phyloP scores from a whole-genome alignment of 169 alveolate species.

The Cryptosporidium sp. region DNA sequence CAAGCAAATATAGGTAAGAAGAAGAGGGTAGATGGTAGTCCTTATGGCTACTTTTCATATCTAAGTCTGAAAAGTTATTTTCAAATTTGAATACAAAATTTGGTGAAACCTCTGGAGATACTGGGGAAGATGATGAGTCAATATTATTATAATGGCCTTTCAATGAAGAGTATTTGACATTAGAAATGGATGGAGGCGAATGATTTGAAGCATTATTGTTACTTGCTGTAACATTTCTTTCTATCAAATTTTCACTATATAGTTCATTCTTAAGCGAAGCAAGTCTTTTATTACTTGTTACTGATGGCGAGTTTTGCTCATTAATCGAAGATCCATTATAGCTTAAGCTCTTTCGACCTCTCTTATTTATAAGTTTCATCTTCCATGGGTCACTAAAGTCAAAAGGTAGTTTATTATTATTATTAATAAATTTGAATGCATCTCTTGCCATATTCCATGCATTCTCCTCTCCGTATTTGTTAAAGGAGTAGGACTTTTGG shows the following conservation, averaged over 20 bases:
- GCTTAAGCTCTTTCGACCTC: slow-evolving; percentile 18
- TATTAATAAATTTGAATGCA: slow-evolving; percentile 51
- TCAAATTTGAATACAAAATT: slow-evolving; percentile 15
- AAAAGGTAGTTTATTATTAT: slow-evolving; percentile 47
- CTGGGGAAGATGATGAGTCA: slow-evolving; percentile 46
- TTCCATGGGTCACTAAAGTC: slow-evolving; percentile 74
- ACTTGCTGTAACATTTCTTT: not conserved
- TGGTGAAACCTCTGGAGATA: slow-evolving; percentile 24
- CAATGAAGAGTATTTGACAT: not conserved
- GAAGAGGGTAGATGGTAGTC: slow-evolving; percentile 20
- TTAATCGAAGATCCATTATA: not conserved
- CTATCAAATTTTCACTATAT: not conserved
- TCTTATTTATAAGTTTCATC: slow-evolving; percentile 45
- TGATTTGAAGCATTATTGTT: not conserved
- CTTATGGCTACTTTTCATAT: not conserved
- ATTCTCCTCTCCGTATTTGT: slow-evolving; percentile 63
- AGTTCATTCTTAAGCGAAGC: slow-evolving; percentile 14
- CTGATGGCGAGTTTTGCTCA: not conserved
- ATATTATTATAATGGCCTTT: slow-evolving; percentile 1
- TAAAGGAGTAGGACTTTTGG: slow-evolving; percentile 73
- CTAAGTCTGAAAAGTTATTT: slow-evolving; percentile 9
- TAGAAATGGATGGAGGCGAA: slow-evolving; percentile 36
- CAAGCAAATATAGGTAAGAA: slow-evolving; percentile 41
- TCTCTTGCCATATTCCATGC: slow-evolving; percentile 76
- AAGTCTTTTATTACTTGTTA: not conserved